These are phyloP conservation scores for Diaporthe australafricana DNA, from an alignment of 2,329 filamentous ascomycete species.

Conservation along the genomic window DNA sequence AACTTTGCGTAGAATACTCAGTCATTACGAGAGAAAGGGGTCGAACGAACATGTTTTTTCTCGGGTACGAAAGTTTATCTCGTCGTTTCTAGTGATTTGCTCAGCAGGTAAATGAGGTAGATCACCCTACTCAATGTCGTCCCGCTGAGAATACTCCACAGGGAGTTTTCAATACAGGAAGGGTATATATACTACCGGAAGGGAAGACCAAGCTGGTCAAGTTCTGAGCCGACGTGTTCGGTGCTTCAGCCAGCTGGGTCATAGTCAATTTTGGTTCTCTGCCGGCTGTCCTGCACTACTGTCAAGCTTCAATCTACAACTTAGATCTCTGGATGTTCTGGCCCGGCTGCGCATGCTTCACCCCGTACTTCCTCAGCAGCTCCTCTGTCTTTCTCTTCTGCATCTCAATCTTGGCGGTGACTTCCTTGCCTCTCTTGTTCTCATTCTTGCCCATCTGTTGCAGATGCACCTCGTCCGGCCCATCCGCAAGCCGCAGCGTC, in stretches of 20 bases:
- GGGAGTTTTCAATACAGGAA: not conserved
- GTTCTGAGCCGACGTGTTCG: too few relatives aligned
- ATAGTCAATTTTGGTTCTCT: not conserved
- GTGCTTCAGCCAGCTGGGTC: too few relatives aligned
- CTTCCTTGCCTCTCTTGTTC: conserved; percentile 75
- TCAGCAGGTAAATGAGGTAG: not conserved
- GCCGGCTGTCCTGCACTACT: not conserved
- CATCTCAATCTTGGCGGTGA: conserved; percentile 70
- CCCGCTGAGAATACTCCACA: not conserved
- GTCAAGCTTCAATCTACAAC: conserved; percentile 48
- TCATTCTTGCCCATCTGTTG: conserved; percentile 85
- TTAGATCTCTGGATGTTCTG: conserved; percentile 61
- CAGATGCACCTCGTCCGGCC: conserved; percentile 95
- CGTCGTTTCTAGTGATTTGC: not conserved
- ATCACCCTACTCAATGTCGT: too few relatives aligned
- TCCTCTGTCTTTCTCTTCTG: conserved; percentile 75
- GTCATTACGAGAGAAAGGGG: not conserved
- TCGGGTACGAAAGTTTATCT: not conserved
- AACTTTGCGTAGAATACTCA: not conserved
- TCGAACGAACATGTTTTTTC: not conserved
- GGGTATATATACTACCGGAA: too few relatives aligned
- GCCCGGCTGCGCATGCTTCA: conserved; percentile 61
- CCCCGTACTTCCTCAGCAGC: conserved; percentile 71
- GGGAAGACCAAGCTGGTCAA: not conserved
- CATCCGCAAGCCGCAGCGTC: conserved; percentile 89